Conservation (phyloP, 2,329 filamentous ascomycete species). For the Pestalotiopsis sp. region DNA sequence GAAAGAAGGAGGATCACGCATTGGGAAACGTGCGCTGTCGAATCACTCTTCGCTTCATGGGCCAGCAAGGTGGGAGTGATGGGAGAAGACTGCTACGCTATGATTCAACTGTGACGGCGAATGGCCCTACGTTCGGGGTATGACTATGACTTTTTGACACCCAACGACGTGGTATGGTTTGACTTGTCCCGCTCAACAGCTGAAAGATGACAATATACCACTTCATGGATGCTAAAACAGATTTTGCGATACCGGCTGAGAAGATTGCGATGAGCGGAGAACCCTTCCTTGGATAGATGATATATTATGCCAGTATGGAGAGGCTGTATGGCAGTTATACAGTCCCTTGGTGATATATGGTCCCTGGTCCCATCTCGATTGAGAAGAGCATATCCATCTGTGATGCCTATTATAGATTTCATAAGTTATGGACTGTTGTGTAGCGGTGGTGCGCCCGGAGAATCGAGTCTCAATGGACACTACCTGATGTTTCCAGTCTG, state of each 20-base stretch:
- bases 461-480: not conserved
- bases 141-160: not conserved
- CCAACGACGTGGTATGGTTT: not conserved
- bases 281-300: not conserved
- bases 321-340: not conserved
- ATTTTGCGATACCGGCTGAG: not conserved
- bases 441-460: not conserved
- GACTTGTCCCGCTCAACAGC: not conserved
- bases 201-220: not conserved
- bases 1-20: not conserved
- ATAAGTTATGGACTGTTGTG: not conserved
- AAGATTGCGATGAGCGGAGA: not conserved
- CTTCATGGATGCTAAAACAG: not conserved
- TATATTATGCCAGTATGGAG: not conserved
- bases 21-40: not conserved
- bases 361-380: not conserved
- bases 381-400: not conserved
- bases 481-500: not conserved
- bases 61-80: not conserved
- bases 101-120: not conserved
- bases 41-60: not conserved
- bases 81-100: not conserved
- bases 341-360: not conserved
- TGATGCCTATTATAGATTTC: not conserved
- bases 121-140: not conserved